phyloP scores from a whole-genome alignment of 2,329 filamentous ascomycete genomes.

The Ophiostoma tasmaniense region DNA sequence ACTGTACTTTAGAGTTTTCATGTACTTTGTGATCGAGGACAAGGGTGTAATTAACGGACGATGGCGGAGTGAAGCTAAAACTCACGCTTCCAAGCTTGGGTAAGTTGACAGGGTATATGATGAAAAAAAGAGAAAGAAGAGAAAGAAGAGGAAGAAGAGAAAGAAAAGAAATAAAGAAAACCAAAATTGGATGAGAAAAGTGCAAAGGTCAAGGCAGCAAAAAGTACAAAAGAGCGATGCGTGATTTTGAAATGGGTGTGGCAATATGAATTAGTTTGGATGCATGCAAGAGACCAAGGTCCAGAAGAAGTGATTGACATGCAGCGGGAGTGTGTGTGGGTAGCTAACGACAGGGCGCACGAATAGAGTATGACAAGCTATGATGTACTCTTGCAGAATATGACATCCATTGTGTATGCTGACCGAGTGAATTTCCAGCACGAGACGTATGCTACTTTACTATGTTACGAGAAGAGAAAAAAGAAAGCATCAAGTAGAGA shows the following conservation, averaged over 20 bases:
- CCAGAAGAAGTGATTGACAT: background rate
- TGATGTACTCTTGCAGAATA: too few species aligned
- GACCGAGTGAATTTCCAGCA: too few species aligned
- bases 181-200: too few species aligned
- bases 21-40: background rate
- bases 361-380: too few species aligned
- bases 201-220: too few species aligned
- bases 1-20: background rate
- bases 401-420: too few species aligned
- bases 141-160: background rate
- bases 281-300: background rate
- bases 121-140: background rate
- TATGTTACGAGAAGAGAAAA: too few species aligned
- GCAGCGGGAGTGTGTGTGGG: background rate
- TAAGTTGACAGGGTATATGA: background rate
- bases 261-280: background rate
- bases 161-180: background rate
- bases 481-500: background rate
- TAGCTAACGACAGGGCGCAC: too few species aligned
- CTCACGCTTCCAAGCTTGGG: background rate
- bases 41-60: background rate
- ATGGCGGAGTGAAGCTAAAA: background rate
- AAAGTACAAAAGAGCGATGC: background rate
- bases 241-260: background rate
- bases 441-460: too few species aligned